Conservation (phyloP, 352 stramenopile species). For the Phytopythium vexans region DNA sequence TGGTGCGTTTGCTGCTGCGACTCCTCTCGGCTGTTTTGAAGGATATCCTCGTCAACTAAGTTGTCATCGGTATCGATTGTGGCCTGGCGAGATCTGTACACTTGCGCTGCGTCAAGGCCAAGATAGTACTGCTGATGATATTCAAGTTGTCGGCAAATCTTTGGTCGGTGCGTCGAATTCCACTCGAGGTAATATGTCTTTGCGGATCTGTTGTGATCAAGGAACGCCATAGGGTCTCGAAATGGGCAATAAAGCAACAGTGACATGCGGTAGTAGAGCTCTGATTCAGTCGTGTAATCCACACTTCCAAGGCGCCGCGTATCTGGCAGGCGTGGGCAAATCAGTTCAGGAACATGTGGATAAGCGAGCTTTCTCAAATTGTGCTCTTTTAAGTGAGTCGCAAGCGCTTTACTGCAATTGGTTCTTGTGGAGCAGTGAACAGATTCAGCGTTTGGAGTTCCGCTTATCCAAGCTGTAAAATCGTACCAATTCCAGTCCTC, state of each 20-base stretch:
- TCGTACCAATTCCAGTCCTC: slow-evolving; percentile 18
- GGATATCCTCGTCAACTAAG: slow-evolving; percentile 1
- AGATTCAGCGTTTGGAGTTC: not conserved
- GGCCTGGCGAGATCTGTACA: not conserved
- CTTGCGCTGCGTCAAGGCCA: slow-evolving; percentile 2
- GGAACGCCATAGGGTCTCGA: slow-evolving; percentile 2
- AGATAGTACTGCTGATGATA: slow-evolving; percentile 19
- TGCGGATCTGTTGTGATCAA: slow-evolving; percentile 1
- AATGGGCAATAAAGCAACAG: slow-evolving; percentile 11
- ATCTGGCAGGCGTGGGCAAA: slow-evolving; percentile 16
- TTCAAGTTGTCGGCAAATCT: slow-evolving; percentile 5
- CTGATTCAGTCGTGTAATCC: slow-evolving; percentile 6
- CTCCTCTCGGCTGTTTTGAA: not conserved
- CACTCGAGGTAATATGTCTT: not conserved
- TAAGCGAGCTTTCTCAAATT: slow-evolving; percentile 1
- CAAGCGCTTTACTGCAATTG: too few relatives aligned
- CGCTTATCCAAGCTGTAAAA: slow-evolving; percentile 14
- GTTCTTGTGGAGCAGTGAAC: too few relatives aligned
- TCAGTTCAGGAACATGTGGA: slow-evolving; percentile 18
- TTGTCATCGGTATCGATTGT: not conserved
- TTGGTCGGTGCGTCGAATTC: not conserved
- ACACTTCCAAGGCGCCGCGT: slow-evolving; percentile 1
- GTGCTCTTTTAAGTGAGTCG: slow-evolving; percentile 6
- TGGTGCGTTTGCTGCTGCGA: not conserved
- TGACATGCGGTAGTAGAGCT: slow-evolving; percentile 14